phyloP scores from a whole-genome alignment of 2,329 filamentous ascomycete species.

The Alternaria metachromatica region DNA sequence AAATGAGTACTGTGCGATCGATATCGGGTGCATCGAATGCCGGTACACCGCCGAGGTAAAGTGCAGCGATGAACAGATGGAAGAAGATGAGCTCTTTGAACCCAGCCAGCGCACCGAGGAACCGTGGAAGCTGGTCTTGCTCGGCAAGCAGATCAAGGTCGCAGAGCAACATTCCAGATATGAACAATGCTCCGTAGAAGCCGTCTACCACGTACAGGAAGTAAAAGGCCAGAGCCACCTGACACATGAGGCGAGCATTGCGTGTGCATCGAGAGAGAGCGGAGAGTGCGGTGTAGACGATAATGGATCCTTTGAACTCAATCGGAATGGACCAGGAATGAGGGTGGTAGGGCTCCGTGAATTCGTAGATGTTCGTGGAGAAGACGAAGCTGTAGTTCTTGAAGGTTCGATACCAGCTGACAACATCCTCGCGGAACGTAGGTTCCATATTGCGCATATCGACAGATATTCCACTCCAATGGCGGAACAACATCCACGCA shows the following conservation, averaged over 20 bases:
- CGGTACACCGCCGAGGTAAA: slow-evolving; percentile 69
- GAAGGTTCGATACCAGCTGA: slow-evolving; percentile 40
- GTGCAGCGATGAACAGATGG: slow-evolving; percentile 54
- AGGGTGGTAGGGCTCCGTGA: slow-evolving; percentile 52
- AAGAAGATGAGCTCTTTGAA: slow-evolving; percentile 53
- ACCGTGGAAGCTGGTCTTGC: slow-evolving; percentile 38
- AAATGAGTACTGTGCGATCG: slow-evolving; percentile 53
- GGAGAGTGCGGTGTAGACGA: slow-evolving; percentile 64
- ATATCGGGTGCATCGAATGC: slow-evolving; percentile 53
- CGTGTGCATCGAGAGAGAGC: slow-evolving; percentile 64
- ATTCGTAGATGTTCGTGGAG: slow-evolving; percentile 64
- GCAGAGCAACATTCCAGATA: slow-evolving; percentile 45
- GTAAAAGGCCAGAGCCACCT: slow-evolving; percentile 64
- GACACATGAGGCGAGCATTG: slow-evolving; percentile 62
- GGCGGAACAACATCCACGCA: slow-evolving; percentile 60
- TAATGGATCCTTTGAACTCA: slow-evolving; percentile 64
- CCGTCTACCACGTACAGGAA: slow-evolving; percentile 73
- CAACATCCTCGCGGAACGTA: slow-evolving; percentile 39
- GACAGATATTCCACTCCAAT: slow-evolving; percentile 46
- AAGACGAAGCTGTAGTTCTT: slow-evolving; percentile 75
- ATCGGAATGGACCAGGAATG: slow-evolving; percentile 49
- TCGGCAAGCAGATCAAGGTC: slow-evolving; percentile 45
- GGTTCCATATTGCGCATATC: slow-evolving; percentile 61
- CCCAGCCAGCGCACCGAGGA: slow-evolving; percentile 62
- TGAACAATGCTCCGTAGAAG: slow-evolving; percentile 58